Percentiles rank a stretch among this genome's conserved stretches.
phyloP scores from a whole-genome alignment of 148 eudicot species.

The Rhododendron molle region DNA sequence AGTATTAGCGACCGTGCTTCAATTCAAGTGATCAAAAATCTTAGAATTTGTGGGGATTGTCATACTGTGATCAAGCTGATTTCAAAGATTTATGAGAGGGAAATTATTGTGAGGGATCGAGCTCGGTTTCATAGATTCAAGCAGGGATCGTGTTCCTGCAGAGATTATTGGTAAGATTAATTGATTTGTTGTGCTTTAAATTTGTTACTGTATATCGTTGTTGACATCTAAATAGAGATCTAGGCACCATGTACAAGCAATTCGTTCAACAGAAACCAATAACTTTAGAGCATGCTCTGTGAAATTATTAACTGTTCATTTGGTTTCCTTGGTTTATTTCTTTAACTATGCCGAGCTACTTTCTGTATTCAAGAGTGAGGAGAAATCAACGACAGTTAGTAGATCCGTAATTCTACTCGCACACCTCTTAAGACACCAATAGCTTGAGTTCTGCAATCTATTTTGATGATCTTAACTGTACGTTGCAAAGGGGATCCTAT shows the following conservation, averaged over 20 bases:
- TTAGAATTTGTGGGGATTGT: conserved; percentile 90
- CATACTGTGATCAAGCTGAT: conserved; percentile 74
- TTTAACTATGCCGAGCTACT: too few species aligned
- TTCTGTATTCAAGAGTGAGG: too few species aligned
- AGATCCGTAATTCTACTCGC: too few species aligned
- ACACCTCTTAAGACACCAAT: too few species aligned
- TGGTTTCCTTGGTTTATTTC: background rate
- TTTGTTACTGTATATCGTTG: background rate
- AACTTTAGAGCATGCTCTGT: background rate
- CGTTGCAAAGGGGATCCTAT: too few species aligned
- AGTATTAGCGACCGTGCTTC: conserved; percentile 38
- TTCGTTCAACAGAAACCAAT: conserved; percentile 1
- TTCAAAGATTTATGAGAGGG: conserved; percentile 64
- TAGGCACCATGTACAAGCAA: background rate
- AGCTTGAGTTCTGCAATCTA: too few species aligned
- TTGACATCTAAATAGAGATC: background rate
- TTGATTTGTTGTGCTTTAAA: background rate
- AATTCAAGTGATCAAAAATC: conserved; percentile 73
- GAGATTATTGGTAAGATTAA: conserved; percentile 54
- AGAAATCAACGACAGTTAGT: too few species aligned
- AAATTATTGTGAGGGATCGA: conserved; percentile 75
- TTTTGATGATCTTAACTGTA: too few species aligned
- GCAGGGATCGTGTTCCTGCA: conserved; percentile 75
- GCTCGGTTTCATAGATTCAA: conserved; percentile 77
- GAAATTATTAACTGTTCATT: background rate